Percentiles rank a stretch among this genome's conserved stretches.
Conservation (phyloP, 768 basidiomycete genomes). For the Leucosporidium creatinivorum region DNA sequence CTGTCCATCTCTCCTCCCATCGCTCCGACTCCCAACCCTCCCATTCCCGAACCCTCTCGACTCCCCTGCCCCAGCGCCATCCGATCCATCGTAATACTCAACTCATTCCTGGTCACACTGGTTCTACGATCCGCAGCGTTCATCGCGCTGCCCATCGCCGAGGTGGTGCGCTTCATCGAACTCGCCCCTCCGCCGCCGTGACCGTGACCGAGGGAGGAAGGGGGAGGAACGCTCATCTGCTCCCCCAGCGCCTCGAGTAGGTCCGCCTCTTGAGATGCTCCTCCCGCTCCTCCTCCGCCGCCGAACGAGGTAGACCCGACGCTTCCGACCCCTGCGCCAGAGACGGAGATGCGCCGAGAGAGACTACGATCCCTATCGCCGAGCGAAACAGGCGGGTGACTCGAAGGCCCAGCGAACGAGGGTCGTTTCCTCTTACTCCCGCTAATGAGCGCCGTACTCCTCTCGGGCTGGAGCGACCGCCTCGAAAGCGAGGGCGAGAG, state of each 20-base stretch:
- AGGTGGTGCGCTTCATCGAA: background rate
- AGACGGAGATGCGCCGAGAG: no score
- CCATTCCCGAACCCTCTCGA: background rate
- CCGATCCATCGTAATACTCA: slow-evolving; percentile 58
- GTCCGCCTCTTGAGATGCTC: background rate
- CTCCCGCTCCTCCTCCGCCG: background rate
- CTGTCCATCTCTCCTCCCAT: slow-evolving; percentile 15
- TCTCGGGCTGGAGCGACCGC: background rate
- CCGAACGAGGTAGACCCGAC: background rate
- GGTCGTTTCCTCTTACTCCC: slow-evolving; percentile 6
- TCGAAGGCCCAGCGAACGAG: background rate
- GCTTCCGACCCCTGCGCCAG: background rate
- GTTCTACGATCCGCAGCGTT: background rate
- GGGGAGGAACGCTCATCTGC: no score
- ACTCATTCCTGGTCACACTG: slow-evolving; percentile 32
- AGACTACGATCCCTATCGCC: background rate
- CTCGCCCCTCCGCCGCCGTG: background rate
- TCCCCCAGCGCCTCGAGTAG: slow-evolving; percentile 10
- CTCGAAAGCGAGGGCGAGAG: background rate
- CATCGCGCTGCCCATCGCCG: background rate
- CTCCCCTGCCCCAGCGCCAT: slow-evolving; percentile 51
- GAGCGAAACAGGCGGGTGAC: background rate
- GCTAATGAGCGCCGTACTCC: no score
- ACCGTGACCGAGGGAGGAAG: no score
- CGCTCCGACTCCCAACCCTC: background rate